phyloP scores from a whole-genome alignment of 2,329 filamentous ascomycete genomes.

The Coleophoma eucalyptorum region DNA sequence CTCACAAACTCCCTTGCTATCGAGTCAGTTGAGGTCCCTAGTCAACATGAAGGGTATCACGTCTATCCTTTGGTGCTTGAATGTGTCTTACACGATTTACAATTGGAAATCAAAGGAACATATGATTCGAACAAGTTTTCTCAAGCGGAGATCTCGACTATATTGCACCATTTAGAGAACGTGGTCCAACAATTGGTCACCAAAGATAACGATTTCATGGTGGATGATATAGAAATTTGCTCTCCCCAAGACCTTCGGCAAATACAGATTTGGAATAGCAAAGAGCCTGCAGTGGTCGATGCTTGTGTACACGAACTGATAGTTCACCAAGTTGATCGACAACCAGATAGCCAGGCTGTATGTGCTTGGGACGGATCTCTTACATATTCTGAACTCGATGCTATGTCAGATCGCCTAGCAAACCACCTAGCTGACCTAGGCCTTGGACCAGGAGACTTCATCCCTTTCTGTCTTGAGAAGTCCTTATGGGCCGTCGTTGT shows the following conservation, averaged over 20 bases:
- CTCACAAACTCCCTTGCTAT: not conserved
- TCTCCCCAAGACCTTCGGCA: not conserved
- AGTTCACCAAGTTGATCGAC: not conserved
- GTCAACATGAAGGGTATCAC: not conserved
- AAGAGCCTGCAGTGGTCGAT: not conserved
- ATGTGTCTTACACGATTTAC: not conserved
- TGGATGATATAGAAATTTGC: not conserved
- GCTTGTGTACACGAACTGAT: not conserved
- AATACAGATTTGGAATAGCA: not conserved
- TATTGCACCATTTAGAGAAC: not conserved
- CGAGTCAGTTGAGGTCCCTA: not conserved
- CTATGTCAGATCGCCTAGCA: conserved; percentile 4
- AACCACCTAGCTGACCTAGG: conserved; percentile 4
- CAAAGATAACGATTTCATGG: not conserved
- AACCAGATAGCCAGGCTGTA: not conserved
- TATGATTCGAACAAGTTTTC: not conserved
- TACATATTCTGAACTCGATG: conserved; percentile 13
- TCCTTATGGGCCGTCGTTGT: conserved; percentile 14
- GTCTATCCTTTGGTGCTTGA: not conserved
- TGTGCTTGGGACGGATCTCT: conserved; percentile 14
- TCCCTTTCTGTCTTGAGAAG: conserved; percentile 20
- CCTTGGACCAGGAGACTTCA: conserved; percentile 5
- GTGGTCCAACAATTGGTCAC: not conserved
- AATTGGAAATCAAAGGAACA: not conserved
- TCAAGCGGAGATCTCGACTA: not conserved